A percentile compares a stretch with the other conserved stretches of the same genome.
phyloP scores from a whole-genome alignment of 148 eudicot genomes.

The Silene latifolia region DNA sequence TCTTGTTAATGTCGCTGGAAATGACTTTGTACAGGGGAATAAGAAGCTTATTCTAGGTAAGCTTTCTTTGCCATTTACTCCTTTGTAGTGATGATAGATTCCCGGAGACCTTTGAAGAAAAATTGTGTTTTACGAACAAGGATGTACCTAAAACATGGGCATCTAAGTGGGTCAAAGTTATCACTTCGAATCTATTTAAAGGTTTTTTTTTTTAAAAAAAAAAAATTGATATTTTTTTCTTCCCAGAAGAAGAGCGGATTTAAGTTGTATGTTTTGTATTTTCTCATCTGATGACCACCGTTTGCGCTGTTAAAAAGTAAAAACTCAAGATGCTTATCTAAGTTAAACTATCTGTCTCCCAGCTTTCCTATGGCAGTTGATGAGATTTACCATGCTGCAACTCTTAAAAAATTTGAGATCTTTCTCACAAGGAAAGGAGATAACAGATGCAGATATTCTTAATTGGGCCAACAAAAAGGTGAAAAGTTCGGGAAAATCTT shows the following conservation, averaged over 20 bases:
- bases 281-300: background rate
- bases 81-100: background rate
- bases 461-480: constrained; percentile 88
- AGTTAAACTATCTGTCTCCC: constrained; percentile 23
- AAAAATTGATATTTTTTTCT: no score
- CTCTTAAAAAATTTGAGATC: constrained; percentile 81
- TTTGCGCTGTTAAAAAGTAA: background rate
- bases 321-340: constrained; percentile 2
- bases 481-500: constrained; percentile 51
- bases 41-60: constrained; percentile 78
- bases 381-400: constrained; percentile 88
- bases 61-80: constrained; percentile 17
- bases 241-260: no score
- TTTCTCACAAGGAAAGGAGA: constrained; percentile 76
- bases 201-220: no score
- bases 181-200: no score
- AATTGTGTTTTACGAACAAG: no score
- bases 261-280: no score
- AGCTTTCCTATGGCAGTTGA: constrained; percentile 95
- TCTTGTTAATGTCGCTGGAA: constrained; percentile 75
- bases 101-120: no score
- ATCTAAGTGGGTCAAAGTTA: no score
- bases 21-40: constrained; percentile 80
- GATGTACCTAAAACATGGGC: no score
- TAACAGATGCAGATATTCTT: constrained; percentile 70